Evolutionary conservation across 257 asterid species (phyloP).

Genomic region (Ilex aquifolium): DNA sequence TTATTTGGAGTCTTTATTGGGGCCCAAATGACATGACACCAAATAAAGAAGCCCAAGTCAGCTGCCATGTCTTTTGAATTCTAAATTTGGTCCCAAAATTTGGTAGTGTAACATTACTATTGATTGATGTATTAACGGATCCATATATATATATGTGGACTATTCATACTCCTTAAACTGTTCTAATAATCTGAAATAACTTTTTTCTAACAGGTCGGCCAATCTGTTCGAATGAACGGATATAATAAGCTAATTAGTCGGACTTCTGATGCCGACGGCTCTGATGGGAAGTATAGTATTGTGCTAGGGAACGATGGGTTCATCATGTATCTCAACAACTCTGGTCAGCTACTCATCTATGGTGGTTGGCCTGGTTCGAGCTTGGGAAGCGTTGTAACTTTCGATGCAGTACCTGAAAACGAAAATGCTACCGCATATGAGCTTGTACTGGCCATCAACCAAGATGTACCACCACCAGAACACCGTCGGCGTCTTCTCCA

Average conservation of each 20-base stretch:
- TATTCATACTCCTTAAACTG: too few species aligned
- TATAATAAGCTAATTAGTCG: slow-evolving; percentile 8
- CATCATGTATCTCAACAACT: neutral
- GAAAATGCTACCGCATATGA: neutral
- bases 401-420: neutral
- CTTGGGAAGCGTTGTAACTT: neutral
- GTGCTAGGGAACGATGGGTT: neutral
- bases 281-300: neutral
- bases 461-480: neutral
- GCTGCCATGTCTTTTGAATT: too few species aligned
- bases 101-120: too few species aligned
- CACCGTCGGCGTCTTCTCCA: neutral
- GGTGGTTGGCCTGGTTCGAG: neutral
- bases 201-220: too few species aligned
- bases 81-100: too few species aligned
- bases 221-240: too few species aligned
- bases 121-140: too few species aligned
- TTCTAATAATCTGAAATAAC: too few species aligned
- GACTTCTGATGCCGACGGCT: slow-evolving; percentile 7
- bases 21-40: too few species aligned
- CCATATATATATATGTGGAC: too few species aligned
- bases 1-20: too few species aligned
- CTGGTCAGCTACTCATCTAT: neutral
- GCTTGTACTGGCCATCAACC: neutral
- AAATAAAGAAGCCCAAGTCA: too few species aligned